These are phyloP conservation scores for Trichoderma koningii DNA, from an alignment of 2,329 filamentous ascomycete genomes.

Conservation along the genomic window DNA sequence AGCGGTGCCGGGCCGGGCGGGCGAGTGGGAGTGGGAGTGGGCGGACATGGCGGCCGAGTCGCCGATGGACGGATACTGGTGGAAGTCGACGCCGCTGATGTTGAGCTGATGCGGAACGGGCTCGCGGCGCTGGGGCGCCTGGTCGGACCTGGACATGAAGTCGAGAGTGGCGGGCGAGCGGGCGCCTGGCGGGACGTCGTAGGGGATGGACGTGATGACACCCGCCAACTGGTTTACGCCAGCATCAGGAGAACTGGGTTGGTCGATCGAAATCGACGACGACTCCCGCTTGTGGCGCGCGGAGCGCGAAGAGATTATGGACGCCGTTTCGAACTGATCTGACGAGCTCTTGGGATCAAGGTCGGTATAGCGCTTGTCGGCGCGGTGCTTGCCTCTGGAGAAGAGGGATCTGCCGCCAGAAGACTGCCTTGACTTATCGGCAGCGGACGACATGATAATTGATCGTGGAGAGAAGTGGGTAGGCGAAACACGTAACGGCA, in stretches of 20 bases:
- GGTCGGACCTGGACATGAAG: conserved; percentile 68
- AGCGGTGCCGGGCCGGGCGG: conserved; percentile 40
- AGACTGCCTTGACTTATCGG: conserved; percentile 80
- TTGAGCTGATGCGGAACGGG: conserved; percentile 82
- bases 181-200: conserved; percentile 69
- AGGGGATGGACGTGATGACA: conserved; percentile 84
- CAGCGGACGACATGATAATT: conserved; percentile 60
- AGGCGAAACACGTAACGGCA: conserved; percentile 41
- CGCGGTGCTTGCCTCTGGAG: conserved; percentile 80
- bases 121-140: conserved; percentile 65
- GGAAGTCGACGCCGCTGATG: conserved; percentile 75
- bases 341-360: conserved; percentile 60
- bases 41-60: conserved; percentile 59
- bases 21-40: conserved; percentile 45
- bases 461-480: conserved; percentile 28
- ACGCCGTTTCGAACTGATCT: conserved; percentile 61
- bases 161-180: conserved; percentile 73
- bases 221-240: conserved; percentile 75
- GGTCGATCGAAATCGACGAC: conserved; percentile 71
- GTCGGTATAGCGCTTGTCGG: conserved; percentile 60
- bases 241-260: conserved; percentile 63
- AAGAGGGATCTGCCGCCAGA: conserved; percentile 80
- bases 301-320: conserved; percentile 65
- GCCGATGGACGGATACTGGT: conserved; percentile 77
- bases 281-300: conserved; percentile 76